Conservation (phyloP, 2,329 filamentous ascomycete species). For the Ploettnerulaceae sp. region DNA sequence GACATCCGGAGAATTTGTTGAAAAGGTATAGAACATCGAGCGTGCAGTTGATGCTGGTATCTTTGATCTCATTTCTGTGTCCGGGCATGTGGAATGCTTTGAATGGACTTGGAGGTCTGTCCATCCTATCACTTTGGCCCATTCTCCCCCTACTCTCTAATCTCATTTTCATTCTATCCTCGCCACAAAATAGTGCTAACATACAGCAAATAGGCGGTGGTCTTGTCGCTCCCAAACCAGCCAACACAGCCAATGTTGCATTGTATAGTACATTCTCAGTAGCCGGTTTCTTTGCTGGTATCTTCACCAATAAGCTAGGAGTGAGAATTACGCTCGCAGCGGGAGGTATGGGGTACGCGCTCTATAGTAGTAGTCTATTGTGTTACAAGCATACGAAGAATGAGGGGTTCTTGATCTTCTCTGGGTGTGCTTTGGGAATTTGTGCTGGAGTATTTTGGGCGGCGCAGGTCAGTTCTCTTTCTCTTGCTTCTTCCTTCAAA, state of each 20-base stretch:
- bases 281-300: conserved; percentile 65
- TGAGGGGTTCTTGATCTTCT: conserved; percentile 63
- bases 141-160: neutral
- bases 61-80: conserved; percentile 63
- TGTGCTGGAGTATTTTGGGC: conserved; percentile 73
- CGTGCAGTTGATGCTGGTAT: conserved; percentile 67
- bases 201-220: conserved; percentile 34
- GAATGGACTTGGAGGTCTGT: conserved; percentile 56
- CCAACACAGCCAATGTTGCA: conserved; percentile 43
- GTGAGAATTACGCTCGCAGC: conserved; percentile 61
- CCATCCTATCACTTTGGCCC: neutral
- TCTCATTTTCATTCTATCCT: neutral
- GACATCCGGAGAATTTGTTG: too few relatives aligned
- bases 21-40: too few relatives aligned
- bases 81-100: conserved; percentile 68
- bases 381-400: conserved; percentile 57
- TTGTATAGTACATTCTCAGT: conserved; percentile 46
- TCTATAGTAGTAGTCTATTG: conserved; percentile 67
- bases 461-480: neutral
- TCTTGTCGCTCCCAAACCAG: conserved; percentile 45
- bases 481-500: neutral
- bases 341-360: conserved; percentile 68
- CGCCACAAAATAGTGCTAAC: neutral
- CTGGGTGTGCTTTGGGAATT: conserved; percentile 67
- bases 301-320: conserved; percentile 68